Percentiles rank a stretch among this genome's conserved stretches.
Conservation (phyloP, 2,329 filamentous ascomycete species). For the Lasiodiplodia gonubiensis region DNA sequence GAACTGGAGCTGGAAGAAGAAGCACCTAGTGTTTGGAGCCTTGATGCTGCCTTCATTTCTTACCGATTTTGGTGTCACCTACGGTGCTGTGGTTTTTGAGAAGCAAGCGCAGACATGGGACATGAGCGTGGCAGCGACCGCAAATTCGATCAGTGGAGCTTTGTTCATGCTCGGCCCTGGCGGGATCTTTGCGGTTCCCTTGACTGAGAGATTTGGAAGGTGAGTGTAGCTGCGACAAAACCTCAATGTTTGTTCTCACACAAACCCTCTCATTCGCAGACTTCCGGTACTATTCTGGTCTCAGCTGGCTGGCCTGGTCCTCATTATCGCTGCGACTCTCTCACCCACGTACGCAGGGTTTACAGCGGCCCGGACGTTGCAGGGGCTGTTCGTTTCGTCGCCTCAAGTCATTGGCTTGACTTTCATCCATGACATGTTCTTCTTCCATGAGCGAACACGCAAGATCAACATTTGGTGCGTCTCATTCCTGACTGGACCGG, state of each 20-base stretch:
- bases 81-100: slow-evolving; percentile 28
- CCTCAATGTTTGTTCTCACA: not conserved
- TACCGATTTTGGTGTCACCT: slow-evolving; percentile 33
- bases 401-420: slow-evolving; percentile 37
- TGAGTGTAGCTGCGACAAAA: slow-evolving; percentile 26
- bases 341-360: slow-evolving; percentile 34
- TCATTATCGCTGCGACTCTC: slow-evolving; percentile 32
- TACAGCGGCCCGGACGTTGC: slow-evolving; percentile 37
- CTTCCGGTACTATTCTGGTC: slow-evolving; percentile 41
- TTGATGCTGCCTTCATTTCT: slow-evolving; percentile 33
- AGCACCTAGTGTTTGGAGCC: slow-evolving; percentile 35
- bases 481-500: slow-evolving; percentile 33
- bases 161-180: slow-evolving; percentile 32
- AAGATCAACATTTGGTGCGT: slow-evolving; percentile 37
- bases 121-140: slow-evolving; percentile 40
- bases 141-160: slow-evolving; percentile 47
- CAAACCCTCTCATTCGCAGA: not conserved
- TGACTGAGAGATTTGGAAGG: slow-evolving; percentile 49
- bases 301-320: slow-evolving; percentile 32
- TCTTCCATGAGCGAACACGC: slow-evolving; percentile 44
- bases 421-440: slow-evolving; percentile 46
- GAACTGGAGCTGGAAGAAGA: slow-evolving; percentile 40
- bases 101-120: slow-evolving; percentile 31
- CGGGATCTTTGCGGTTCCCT: slow-evolving; percentile 35
- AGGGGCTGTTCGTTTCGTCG: slow-evolving; percentile 36